phyloP scores from a whole-genome alignment of 2,329 filamentous ascomycete genomes.

The Apiospora koreana region DNA sequence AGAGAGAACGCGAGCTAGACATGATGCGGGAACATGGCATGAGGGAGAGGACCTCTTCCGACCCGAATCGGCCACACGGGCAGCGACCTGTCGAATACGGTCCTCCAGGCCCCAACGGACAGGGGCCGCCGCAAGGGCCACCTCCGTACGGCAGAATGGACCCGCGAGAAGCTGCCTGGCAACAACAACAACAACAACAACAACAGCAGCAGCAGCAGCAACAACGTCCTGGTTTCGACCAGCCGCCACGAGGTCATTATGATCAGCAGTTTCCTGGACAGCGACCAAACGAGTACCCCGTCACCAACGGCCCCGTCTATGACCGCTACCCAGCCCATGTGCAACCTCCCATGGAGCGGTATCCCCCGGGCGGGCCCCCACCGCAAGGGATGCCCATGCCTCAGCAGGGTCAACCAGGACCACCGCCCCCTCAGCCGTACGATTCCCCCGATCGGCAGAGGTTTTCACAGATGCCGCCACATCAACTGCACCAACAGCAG shows the following conservation, averaged over 20 bases:
- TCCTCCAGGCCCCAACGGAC: slow-evolving; percentile 30
- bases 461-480: slow-evolving; percentile 38
- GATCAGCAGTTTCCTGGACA: slow-evolving; percentile 44
- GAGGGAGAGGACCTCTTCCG: slow-evolving; percentile 50
- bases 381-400: slow-evolving; percentile 32
- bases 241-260: slow-evolving; percentile 39
- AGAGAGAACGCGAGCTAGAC: slow-evolving; percentile 30
- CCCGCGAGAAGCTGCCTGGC: slow-evolving; percentile 36
- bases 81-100: slow-evolving; percentile 48
- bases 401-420: slow-evolving; percentile 23
- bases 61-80: slow-evolving; percentile 45
- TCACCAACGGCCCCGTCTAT: slow-evolving; percentile 42
- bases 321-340: slow-evolving; percentile 38
- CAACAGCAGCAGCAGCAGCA: neutral
- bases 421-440: slow-evolving; percentile 37
- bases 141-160: slow-evolving; percentile 42
- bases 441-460: slow-evolving; percentile 54
- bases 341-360: slow-evolving; percentile 41
- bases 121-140: slow-evolving; percentile 35
- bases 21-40: slow-evolving; percentile 35
- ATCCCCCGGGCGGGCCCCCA: slow-evolving; percentile 35
- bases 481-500: slow-evolving; percentile 35
- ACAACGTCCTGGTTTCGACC: slow-evolving; percentile 42
- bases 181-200: slow-evolving; percentile 5
- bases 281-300: slow-evolving; percentile 51